phyloP scores from a whole-genome alignment of 768 basidiomycete species.

The Baorangia bicolor region DNA sequence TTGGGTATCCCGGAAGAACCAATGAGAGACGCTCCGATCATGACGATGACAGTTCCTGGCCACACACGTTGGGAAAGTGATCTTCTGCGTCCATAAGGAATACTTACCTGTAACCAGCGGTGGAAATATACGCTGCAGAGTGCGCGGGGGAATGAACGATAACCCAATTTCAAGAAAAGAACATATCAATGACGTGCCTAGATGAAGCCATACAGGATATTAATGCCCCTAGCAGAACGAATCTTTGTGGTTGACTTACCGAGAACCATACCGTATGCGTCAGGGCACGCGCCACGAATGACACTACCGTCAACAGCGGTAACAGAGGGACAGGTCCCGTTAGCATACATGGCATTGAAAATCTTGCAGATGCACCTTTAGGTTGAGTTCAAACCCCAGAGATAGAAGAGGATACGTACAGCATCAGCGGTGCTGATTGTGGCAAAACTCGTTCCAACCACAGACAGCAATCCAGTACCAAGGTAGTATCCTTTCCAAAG shows the following conservation, averaged over 20 bases:
- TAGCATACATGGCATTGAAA: conserved; percentile 72
- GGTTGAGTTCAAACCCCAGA: background rate
- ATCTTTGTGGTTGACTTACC: conserved; percentile 37
- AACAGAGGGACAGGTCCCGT: conserved; percentile 72
- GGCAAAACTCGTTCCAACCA: conserved; percentile 80
- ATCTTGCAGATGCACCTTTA: conserved; percentile 41
- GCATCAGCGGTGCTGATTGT: conserved; percentile 73
- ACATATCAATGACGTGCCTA: conserved; percentile 75
- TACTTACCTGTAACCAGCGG: conserved; percentile 70
- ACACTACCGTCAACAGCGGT: conserved; percentile 57
- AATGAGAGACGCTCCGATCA: conserved; percentile 78
- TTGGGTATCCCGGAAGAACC: conserved; percentile 72
- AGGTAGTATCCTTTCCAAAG: conserved; percentile 65
- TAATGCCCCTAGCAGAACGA: background rate
- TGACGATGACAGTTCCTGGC: conserved; percentile 70
- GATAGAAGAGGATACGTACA: conserved; percentile 35
- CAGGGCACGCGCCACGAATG: conserved; percentile 63
- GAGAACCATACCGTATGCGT: conserved; percentile 77
- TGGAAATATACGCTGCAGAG: conserved; percentile 68
- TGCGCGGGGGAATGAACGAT: conserved; percentile 67
- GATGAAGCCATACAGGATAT: background rate
- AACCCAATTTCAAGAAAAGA: conserved; percentile 79
- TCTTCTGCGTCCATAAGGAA: background rate
- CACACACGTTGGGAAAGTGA: background rate
- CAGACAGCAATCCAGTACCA: conserved; percentile 78